phyloP scores from a whole-genome alignment of 768 basidiomycete species.

The Rhizopogon vinicolor region DNA sequence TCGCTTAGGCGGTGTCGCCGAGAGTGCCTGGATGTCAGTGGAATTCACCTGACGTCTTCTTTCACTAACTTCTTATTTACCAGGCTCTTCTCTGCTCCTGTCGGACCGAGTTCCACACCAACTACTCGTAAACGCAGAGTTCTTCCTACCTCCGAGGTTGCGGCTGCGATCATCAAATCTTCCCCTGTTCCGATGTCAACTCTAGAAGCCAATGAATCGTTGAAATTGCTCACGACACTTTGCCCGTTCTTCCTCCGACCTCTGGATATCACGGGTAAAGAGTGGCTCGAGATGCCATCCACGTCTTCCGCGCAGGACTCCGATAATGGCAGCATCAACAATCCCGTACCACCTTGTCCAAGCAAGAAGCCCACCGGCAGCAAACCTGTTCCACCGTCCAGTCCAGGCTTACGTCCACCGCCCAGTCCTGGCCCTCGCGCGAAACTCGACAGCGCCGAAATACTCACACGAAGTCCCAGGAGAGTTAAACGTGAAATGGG shows the following conservation, averaged over 20 bases:
- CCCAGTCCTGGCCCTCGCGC: slow-evolving; percentile 46
- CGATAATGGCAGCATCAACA: slow-evolving; percentile 5
- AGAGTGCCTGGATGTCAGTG: slow-evolving; percentile 81
- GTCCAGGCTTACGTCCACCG: slow-evolving; percentile 30
- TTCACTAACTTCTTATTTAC: background rate
- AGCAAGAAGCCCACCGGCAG: slow-evolving; percentile 26
- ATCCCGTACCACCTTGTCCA: slow-evolving; percentile 28
- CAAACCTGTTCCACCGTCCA: slow-evolving; percentile 25
- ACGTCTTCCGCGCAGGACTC: slow-evolving; percentile 14
- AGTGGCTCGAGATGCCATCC: slow-evolving; percentile 48
- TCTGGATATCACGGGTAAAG: slow-evolving; percentile 54
- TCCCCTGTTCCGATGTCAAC: slow-evolving; percentile 76
- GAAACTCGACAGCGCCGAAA: slow-evolving; percentile 58
- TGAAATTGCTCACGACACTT: slow-evolving; percentile 57
- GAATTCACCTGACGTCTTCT: background rate
- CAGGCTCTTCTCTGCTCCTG: slow-evolving; percentile 72
- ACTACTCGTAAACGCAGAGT: slow-evolving; percentile 66
- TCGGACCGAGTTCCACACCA: slow-evolving; percentile 46
- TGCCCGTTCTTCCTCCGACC: slow-evolving; percentile 80
- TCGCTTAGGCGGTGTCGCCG: slow-evolving; percentile 75
- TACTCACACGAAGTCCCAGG: slow-evolving; percentile 67
- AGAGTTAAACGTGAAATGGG: slow-evolving; percentile 67
- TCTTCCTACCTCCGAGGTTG: slow-evolving; percentile 63
- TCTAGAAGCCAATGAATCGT: slow-evolving; percentile 73
- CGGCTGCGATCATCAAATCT: slow-evolving; percentile 68